Evolutionary conservation across 2,329 filamentous ascomycete species (phyloP).

Genomic region (Aspergillus sp.): DNA sequence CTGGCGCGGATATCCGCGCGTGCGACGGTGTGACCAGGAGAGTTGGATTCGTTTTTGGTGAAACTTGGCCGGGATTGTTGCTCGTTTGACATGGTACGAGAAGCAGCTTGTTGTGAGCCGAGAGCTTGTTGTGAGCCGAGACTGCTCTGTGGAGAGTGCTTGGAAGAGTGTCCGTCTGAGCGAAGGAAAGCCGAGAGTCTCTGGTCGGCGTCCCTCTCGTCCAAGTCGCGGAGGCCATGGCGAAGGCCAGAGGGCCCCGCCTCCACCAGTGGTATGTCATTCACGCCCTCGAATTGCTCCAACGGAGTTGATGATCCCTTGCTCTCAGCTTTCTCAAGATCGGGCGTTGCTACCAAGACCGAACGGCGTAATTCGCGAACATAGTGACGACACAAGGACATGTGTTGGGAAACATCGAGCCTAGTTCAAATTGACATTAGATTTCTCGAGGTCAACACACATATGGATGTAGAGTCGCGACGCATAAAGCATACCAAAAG

Average conservation of each 20-base stretch:
- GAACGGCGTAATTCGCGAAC: slow-evolving; percentile 93
- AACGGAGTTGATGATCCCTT: slow-evolving; percentile 83
- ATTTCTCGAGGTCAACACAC: neutral
- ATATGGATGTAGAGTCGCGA: neutral
- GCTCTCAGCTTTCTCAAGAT: slow-evolving; percentile 78
- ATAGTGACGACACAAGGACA: slow-evolving; percentile 94
- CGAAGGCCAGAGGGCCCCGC: slow-evolving; percentile 61
- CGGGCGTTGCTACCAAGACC: slow-evolving; percentile 89
- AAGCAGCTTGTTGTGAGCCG: slow-evolving; percentile 51
- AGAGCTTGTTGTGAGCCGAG: slow-evolving; percentile 52
- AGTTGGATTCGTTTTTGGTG: slow-evolving; percentile 75
- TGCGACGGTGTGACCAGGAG: slow-evolving; percentile 81
- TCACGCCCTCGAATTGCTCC: slow-evolving; percentile 71
- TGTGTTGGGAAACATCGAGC: slow-evolving; percentile 99
- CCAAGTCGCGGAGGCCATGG: slow-evolving; percentile 64
- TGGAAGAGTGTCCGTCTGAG: slow-evolving; percentile 53
- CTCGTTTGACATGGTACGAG: slow-evolving; percentile 48
- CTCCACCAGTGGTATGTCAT: slow-evolving; percentile 57
- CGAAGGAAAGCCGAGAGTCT: slow-evolving; percentile 90
- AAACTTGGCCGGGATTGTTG: slow-evolving; percentile 60
- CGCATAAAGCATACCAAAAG: slow-evolving; percentile 74
- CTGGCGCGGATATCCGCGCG: slow-evolving; percentile 88
- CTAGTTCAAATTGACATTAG: slow-evolving; percentile 52
- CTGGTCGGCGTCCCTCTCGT: slow-evolving; percentile 80
- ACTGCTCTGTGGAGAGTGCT: slow-evolving; percentile 60